Base-by-base conservation (phyloP, 2,329 filamentous ascomycete genomes). In the Neofusicoccum laricinum region DNA sequence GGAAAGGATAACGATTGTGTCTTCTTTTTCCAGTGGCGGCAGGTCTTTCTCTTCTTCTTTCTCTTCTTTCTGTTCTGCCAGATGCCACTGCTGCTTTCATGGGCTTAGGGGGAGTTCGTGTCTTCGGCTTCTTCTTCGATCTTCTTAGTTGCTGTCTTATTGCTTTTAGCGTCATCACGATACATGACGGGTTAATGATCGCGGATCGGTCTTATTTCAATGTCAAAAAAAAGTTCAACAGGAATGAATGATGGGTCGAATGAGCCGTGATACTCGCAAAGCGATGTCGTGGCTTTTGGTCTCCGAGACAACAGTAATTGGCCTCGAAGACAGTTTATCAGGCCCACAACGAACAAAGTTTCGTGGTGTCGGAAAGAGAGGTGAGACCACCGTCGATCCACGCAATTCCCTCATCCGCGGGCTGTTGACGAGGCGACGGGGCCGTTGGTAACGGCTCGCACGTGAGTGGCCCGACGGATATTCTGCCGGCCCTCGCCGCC, bases 141-240 rank as follows among this genome's bases (percentile, higher is more conserved):
- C 51, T 57, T 57, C 21, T 43, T 41, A 43, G 30, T n/a, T 61
- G 11, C 30, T 48, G 57, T 38, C 21, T 61, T 38, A 48, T 61
- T 21, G 25, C 30, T 61, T 61, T 61, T 25, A 49, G 57, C 57
- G 57, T 61, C 57, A 61, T 61, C 43, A 61, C 30, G 57, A 49
- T 59, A 61, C 41, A 61, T 61, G 57, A 61, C 57, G 57, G n/a
- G 43, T 38, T 61, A 61, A 61, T 61, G 41, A 61, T 46, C 30
- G 30, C 32, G 43, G 30, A 61, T 48, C 30, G 45, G 45, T 19
- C 32, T n/a, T 61, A 49, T 61, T 61, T 61, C 45, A 58, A 58
- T 58, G 25, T 15, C 53, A 58, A 58, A 32, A 45, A 43, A 41
- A 45, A 45, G 15, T 30, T 45, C 17, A 58, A 45, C n/a, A 7